A percentile compares a stretch with the other conserved stretches of the same genome.
Evolutionary conservation across 306 rosid species (phyloP).

Genomic region (Pyrus bretschneideri): DNA sequence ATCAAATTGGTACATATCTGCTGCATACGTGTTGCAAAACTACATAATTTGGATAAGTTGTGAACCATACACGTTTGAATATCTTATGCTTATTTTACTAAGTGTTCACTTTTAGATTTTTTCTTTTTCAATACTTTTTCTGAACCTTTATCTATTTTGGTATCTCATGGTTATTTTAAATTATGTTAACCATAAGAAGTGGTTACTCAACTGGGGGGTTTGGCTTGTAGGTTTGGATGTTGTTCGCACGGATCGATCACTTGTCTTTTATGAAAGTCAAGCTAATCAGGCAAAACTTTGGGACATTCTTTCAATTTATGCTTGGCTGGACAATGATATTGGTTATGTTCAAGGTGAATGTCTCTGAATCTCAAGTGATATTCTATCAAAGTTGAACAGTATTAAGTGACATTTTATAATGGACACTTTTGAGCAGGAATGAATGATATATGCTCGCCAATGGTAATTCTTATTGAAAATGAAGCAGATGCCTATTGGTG

Average conservation of each 20-base stretch:
- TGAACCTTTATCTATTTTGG: background rate
- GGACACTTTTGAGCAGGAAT: constrained; percentile 55
- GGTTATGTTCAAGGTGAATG: constrained; percentile 87
- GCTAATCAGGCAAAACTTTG: constrained; percentile 85
- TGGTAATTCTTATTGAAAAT: constrained; percentile 69
- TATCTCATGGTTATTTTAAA: background rate
- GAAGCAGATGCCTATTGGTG: constrained; percentile 95
- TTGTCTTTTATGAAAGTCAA: constrained; percentile 74
- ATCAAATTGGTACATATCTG: constrained; percentile 71
- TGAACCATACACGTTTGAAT: background rate
- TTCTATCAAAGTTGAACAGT: constrained; percentile 10
- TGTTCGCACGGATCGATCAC: constrained; percentile 78
- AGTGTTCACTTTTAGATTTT: background rate
- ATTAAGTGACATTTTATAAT: constrained; percentile 15
- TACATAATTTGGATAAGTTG: background rate
- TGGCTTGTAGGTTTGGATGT: constrained; percentile 75
- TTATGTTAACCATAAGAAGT: constrained; percentile 5
- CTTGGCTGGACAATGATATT: constrained; percentile 80
- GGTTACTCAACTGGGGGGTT: constrained; percentile 25
- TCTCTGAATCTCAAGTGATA: background rate
- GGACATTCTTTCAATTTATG: constrained; percentile 80
- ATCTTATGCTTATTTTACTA: background rate
- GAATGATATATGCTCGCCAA: constrained; percentile 95
- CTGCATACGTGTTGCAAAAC: background rate
- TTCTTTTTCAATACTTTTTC: background rate